A percentile compares a stretch with the other conserved stretches of the same genome.
These are phyloP conservation scores for Drechslerella dactyloides DNA, from an alignment of 2,329 filamentous ascomycete species.

Conservation along the genomic window DNA sequence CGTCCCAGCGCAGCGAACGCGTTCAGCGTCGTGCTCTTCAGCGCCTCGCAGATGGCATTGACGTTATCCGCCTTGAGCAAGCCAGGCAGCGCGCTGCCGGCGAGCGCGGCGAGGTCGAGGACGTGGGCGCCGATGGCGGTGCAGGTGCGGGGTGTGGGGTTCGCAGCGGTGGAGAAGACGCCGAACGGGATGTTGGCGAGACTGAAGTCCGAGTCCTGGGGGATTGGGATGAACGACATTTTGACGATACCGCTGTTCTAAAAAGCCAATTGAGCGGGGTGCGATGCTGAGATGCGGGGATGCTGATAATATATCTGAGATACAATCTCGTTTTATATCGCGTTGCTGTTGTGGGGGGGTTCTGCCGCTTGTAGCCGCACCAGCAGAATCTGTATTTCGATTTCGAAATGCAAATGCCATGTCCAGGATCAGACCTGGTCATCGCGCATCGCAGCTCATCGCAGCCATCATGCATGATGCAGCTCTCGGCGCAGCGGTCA, in stretches of 20 bases:
- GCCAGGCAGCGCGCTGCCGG: slow-evolving; percentile 54
- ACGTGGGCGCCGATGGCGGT: slow-evolving; percentile 75
- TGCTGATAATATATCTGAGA: no score
- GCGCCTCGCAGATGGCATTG: slow-evolving; percentile 18
- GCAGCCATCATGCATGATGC: no score
- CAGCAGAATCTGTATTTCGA: no score
- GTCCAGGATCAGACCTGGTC: no score
- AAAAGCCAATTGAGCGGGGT: no score
- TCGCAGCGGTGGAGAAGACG: slow-evolving; percentile 71
- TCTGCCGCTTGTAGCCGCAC: no score
- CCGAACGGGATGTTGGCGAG: slow-evolving; percentile 83
- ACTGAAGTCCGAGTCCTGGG: slow-evolving; percentile 71
- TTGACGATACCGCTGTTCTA: not conserved
- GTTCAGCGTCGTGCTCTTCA: slow-evolving; percentile 71
- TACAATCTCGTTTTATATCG: no score
- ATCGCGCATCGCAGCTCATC: no score
- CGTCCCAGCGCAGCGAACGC: slow-evolving; percentile 75
- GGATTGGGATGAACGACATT: slow-evolving; percentile 61
- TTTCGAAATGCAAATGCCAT: no score
- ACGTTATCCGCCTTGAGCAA: slow-evolving; percentile 3
- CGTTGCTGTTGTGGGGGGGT: no score
- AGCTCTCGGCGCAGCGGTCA: no score
- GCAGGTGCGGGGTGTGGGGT: slow-evolving; percentile 68
- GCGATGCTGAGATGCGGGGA: no score
- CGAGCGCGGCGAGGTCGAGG: slow-evolving; percentile 71